Evolutionary conservation across 2,329 filamentous ascomycete genomes (phyloP).

Genomic region (Colletotrichum godetiae): DNA sequence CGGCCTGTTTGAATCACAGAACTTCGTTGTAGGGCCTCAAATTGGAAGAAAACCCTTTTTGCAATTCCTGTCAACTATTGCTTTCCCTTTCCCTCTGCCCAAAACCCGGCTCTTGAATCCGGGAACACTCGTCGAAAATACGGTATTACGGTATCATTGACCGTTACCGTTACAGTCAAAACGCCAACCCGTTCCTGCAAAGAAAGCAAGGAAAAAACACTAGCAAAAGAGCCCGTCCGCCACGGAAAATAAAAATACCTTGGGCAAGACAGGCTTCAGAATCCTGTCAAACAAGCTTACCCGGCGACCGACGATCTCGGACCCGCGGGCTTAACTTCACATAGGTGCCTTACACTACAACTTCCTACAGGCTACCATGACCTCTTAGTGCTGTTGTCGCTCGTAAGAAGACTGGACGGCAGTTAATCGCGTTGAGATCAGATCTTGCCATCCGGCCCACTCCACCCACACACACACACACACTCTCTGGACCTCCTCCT

Average conservation of each 20-base stretch:
- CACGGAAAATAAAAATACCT: not conserved
- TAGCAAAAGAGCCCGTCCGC: not conserved
- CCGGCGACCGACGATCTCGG: not conserved
- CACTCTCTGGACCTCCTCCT: not conserved
- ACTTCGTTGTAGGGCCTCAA: not conserved
- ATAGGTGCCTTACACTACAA: not conserved
- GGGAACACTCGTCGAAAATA: not conserved
- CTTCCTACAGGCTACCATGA: not conserved
- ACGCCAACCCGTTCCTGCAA: slow-evolving; percentile 1
- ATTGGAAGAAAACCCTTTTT: not conserved
- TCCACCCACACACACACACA: slow-evolving; percentile 3
- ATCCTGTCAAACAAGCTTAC: not conserved
- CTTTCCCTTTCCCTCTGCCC: not conserved
- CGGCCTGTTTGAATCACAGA: not conserved
- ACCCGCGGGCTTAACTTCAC: not conserved
- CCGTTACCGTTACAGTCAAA: slow-evolving; percentile 4
- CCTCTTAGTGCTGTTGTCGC: slow-evolving; percentile 13
- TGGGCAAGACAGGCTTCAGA: not conserved
- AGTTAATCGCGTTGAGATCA: slow-evolving; percentile 5
- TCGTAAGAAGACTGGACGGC: not conserved
- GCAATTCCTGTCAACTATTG: not conserved
- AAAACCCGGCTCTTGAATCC: not conserved
- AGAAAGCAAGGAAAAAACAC: slow-evolving; percentile 1
- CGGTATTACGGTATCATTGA: not conserved
- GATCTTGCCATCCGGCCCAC: slow-evolving; percentile 24